A percentile compares a stretch with the other conserved stretches of the same genome.
Evolutionary conservation across 1,284 basidiomycete species (phyloP).

Genomic region (Sporisorium scitamineum): DNA sequence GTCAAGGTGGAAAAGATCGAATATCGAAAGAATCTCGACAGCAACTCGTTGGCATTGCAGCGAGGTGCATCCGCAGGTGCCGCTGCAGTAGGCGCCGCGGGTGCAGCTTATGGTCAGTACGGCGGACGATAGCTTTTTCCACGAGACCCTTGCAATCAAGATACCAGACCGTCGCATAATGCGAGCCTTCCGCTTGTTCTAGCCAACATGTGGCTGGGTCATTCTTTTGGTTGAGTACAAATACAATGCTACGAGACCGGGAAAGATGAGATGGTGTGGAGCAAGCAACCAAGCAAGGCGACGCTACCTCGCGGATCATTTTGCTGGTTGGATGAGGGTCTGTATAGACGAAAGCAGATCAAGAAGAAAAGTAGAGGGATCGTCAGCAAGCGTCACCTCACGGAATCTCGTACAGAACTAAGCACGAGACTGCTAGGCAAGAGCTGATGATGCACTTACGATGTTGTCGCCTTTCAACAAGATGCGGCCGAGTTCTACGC

Average conservation of each 20-base stretch:
- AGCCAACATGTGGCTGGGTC: not conserved
- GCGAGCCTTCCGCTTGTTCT: not conserved
- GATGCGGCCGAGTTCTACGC: constrained; percentile 62
- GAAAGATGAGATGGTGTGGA: not conserved
- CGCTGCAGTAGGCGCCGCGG: constrained; percentile 24
- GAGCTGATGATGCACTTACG: constrained; percentile 38
- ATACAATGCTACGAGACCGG: constrained; percentile 11
- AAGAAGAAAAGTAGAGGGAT: not conserved
- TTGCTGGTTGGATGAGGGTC: constrained; percentile 63
- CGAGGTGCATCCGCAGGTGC: constrained; percentile 23
- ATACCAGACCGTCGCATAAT: constrained; percentile 9
- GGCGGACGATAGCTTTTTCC: constrained; percentile 24
- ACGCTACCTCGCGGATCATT: constrained; percentile 18
- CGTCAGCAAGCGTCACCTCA: not conserved
- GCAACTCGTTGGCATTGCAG: constrained; percentile 40
- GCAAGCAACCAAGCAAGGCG: not conserved
- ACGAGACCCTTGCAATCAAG: constrained; percentile 7
- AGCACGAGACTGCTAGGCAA: too few relatives aligned
- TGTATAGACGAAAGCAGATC: constrained; percentile 9
- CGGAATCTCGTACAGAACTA: not conserved
- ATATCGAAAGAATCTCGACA: constrained; percentile 60
- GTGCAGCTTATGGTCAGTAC: constrained; percentile 29
- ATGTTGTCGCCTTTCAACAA: constrained; percentile 66
- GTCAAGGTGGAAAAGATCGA: constrained; percentile 69
- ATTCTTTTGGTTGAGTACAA: constrained; percentile 23